Base-by-base conservation (phyloP, 2,329 filamentous ascomycete genomes). In the Cercospora brassicicola region DNA sequence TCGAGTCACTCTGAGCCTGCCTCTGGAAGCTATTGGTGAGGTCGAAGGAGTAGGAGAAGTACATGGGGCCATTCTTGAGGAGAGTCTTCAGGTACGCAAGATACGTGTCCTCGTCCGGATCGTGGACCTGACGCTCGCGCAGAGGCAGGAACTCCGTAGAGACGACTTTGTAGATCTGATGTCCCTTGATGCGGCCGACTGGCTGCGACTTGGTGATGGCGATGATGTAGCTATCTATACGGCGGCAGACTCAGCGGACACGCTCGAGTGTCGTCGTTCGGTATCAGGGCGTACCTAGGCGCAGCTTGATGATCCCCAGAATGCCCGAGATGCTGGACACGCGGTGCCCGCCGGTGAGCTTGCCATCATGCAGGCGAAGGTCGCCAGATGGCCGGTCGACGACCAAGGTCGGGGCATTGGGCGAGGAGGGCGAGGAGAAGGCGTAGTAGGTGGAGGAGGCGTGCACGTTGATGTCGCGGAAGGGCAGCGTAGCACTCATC, bases 11-110 rank as follows among this genome's bases (percentile, higher is more conserved):
- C 73, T 94, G 89, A 3, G 94, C 89, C 79, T 98, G 95, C 71
- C 95, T 89, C 82, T 99, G 95, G 83, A 98, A 97, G 78, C 89
- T 94, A 84, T 96, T 99, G 74, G 95, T 99, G 72, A 99, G 87
- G 81, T 99, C 95, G 79, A 96, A 88, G 8, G 94, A 94, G 84
- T 99, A 99, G 66, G 95, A 98, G 77, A 97, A 99, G 86, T 96
- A 98, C 90, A 98, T 93, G 8, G 94, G 93, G 0, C 91, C 92
- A 11, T 88, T 89, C 79, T 91, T 91, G 74, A 99, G 86, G 70
- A 95, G 89, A 59, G 86, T 88, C 80, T 93, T 93, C 74, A 99
- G 87, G 64, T 98, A 85, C 60, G 85, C 82, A 64, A 98, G 86
- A 80, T 97, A 98, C 74, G 89, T 91, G 81, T 98, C 94, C 84